phyloP scores from a whole-genome alignment of 257 asterid genomes.

The Nicotiana otophora region DNA sequence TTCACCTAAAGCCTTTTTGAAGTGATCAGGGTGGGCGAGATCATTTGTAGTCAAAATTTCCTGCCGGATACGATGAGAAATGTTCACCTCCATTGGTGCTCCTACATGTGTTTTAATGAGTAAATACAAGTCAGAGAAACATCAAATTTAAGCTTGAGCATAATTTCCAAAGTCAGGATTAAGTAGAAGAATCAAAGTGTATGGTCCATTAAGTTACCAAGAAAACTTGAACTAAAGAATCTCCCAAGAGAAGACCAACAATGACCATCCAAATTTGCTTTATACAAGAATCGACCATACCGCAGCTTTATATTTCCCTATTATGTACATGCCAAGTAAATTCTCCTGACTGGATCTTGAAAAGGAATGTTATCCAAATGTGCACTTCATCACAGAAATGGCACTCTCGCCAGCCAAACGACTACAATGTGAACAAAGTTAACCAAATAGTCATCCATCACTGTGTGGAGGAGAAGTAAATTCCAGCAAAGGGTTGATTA shows the following conservation, averaged over 20 bases:
- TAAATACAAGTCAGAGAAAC: not conserved
- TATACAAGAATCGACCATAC: conserved; percentile 23
- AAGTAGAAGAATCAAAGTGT: not conserved
- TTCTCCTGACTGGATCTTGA: conserved; percentile 61
- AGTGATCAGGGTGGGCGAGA: conserved; percentile 56
- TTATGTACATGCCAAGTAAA: conserved; percentile 82
- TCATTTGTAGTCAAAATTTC: conserved; percentile 56
- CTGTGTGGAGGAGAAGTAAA: not conserved
- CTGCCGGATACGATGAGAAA: conserved; percentile 64
- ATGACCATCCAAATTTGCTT: not conserved
- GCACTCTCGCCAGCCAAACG: conserved; percentile 86
- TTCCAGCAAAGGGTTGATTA: not conserved
- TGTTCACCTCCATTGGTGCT: conserved; percentile 77
- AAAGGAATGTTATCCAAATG: conserved; percentile 61
- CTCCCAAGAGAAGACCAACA: not conserved
- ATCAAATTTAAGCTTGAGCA: not conserved
- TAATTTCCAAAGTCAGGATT: not conserved
- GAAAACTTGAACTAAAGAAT: not conserved
- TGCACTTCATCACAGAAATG: conserved; percentile 78
- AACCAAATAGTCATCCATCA: not conserved
- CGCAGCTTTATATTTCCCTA: conserved; percentile 62
- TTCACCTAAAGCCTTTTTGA: conserved; percentile 52
- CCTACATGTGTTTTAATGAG: conserved; percentile 28
- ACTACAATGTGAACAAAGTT: conserved; percentile 25
- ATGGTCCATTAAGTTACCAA: not conserved